phyloP scores from a whole-genome alignment of 129 eudicot genomes.

The Lonicera japonica region DNA sequence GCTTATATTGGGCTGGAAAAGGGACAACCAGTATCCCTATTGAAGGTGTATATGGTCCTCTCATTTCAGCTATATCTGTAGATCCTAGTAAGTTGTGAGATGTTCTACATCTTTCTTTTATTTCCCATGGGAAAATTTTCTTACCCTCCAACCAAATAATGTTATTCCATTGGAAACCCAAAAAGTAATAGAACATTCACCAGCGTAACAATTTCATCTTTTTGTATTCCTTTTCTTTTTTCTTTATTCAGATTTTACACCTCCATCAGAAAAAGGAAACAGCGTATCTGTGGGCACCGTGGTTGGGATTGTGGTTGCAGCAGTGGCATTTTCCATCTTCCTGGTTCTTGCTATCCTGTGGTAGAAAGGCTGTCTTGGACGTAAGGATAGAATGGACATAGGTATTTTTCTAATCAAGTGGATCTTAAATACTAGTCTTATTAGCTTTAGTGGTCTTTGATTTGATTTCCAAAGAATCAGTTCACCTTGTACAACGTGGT shows the following conservation, averaged over 20 bases:
- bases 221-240: too few species aligned
- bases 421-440: neutral
- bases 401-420: slow-evolving; percentile 21
- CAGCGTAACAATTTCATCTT: too few species aligned
- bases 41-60: slow-evolving; percentile 76
- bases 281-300: slow-evolving; percentile 33
- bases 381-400: slow-evolving; percentile 18
- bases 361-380: slow-evolving; percentile 42
- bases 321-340: slow-evolving; percentile 20
- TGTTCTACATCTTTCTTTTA: too few species aligned
- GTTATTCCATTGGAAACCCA: too few species aligned
- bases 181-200: too few species aligned
- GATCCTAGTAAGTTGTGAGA: slow-evolving; percentile 40
- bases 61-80: slow-evolving; percentile 78
- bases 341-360: slow-evolving; percentile 39
- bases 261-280: slow-evolving; percentile 28
- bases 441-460: too few species aligned
- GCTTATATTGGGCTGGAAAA: slow-evolving; percentile 74
- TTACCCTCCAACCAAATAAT: too few species aligned
- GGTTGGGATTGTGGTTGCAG: slow-evolving; percentile 53
- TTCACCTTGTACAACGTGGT: slow-evolving; percentile 1
- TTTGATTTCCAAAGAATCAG: too few species aligned
- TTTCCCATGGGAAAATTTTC: too few species aligned
- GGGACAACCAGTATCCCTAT: slow-evolving; percentile 55
- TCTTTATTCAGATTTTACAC: slow-evolving; percentile 31